These are phyloP conservation scores for Debaryomyces singareniensis DNA, from an alignment of 1,139 yeast genomes.

Conservation along the genomic window DNA sequence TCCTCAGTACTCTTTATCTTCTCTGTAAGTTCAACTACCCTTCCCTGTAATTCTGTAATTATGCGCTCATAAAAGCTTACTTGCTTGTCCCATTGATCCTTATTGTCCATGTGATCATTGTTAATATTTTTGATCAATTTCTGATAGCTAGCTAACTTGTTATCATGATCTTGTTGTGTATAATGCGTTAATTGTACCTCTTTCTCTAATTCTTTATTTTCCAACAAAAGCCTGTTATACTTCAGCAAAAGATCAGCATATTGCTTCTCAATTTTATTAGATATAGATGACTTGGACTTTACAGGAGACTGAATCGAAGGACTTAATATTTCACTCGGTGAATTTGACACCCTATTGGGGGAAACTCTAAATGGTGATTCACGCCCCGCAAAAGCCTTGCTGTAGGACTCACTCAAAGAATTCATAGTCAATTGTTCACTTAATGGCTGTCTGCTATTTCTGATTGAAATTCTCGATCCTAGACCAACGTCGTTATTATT, in stretches of 20 bases:
- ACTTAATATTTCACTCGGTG: slow-evolving; percentile 4
- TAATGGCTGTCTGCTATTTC: slow-evolving; percentile 5
- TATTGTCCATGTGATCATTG: slow-evolving; percentile 18
- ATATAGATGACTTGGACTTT: slow-evolving; percentile 8
- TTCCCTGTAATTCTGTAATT: slow-evolving; percentile 24
- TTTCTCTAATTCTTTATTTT: slow-evolving; percentile 17
- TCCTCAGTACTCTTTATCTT: slow-evolving; percentile 11
- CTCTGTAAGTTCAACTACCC: slow-evolving; percentile 18
- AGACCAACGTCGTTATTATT: slow-evolving; percentile 4
- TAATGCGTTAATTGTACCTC: slow-evolving; percentile 15
- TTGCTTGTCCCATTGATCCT: slow-evolving; percentile 25
- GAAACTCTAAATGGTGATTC: too few species aligned
- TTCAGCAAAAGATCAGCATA: slow-evolving; percentile 22
- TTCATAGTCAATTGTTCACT: slow-evolving; percentile 7
- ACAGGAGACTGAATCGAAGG: slow-evolving; percentile 5
- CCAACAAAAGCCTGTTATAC: slow-evolving; percentile 14
- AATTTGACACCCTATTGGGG: slow-evolving; percentile 3
- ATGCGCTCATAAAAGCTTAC: slow-evolving; percentile 25
- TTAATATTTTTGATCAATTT: slow-evolving; percentile 14
- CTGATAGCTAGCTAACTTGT: slow-evolving; percentile 16
- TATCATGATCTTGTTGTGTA: slow-evolving; percentile 14
- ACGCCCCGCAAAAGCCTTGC: too few species aligned
- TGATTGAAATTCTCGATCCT: slow-evolving; percentile 4
- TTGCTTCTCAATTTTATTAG: slow-evolving; percentile 17
- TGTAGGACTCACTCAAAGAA: slow-evolving; percentile 7